Conservation (phyloP, 768 basidiomycete species). For the Amanita pseudoporphyria region DNA sequence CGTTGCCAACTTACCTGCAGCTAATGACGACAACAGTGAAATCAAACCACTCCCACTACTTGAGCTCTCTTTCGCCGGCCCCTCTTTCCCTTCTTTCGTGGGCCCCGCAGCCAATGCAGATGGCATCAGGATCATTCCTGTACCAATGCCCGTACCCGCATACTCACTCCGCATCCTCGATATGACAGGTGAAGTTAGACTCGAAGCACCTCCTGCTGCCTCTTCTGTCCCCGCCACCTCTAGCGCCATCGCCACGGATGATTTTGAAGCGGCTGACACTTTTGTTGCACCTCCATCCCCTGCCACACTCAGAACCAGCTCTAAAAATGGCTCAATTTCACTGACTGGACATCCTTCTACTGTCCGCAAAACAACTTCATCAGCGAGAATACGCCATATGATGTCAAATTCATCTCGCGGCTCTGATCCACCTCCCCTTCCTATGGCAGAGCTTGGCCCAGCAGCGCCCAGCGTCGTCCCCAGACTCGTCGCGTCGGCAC, state of each 20-base stretch:
- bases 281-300: conserved; percentile 1
- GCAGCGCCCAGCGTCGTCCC: background rate
- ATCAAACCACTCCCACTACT: conserved; percentile 5
- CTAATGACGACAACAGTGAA: background rate
- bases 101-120: background rate
- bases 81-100: background rate
- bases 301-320: conserved; percentile 1
- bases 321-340: conserved; percentile 1
- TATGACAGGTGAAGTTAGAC: conserved; percentile 39
- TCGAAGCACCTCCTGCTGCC: conserved; percentile 21
- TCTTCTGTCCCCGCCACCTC: conserved; percentile 18
- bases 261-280: background rate
- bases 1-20: background rate
- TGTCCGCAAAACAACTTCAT: conserved; percentile 53
- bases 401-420: conserved; percentile 28
- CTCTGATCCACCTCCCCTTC: conserved; percentile 17
- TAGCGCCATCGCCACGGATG: background rate
- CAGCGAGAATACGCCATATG: conserved; percentile 55
- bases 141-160: conserved; percentile 1
- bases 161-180: conserved; percentile 54
- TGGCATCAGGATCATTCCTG: background rate
- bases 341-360: conserved; percentile 25
- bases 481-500: conserved; percentile 1
- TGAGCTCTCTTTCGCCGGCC: background rate
- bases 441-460: conserved; percentile 15